Evolutionary conservation across 441 rosid genomes (phyloP).

Genomic region (Hura crepitans): DNA sequence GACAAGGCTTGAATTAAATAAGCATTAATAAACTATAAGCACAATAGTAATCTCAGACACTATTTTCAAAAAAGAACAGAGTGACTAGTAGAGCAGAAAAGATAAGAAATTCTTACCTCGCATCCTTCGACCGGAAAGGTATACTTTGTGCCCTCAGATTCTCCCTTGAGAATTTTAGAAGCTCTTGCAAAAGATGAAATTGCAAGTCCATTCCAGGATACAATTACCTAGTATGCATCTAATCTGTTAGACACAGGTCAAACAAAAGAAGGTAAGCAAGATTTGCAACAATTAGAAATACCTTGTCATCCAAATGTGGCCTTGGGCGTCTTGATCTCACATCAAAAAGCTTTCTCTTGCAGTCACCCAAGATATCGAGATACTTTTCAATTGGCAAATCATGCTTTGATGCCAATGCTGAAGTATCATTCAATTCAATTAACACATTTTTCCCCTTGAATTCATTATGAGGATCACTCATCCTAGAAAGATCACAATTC

Average conservation of each 20-base stretch:
- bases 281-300: conserved; percentile 11
- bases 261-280: conserved; percentile 21
- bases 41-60: background rate
- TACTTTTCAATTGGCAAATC: conserved; percentile 50
- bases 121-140: conserved; percentile 65
- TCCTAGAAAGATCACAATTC: conserved; percentile 81
- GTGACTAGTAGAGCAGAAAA: conserved; percentile 8
- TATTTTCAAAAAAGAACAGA: background rate
- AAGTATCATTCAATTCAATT: conserved; percentile 59
- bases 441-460: conserved; percentile 76
- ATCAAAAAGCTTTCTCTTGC: conserved; percentile 68
- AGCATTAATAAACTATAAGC: background rate
- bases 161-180: conserved; percentile 62
- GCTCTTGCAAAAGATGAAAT: conserved; percentile 89
- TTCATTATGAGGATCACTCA: conserved; percentile 84
- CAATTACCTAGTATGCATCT: conserved; percentile 57
- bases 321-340: conserved; percentile 62
- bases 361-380: conserved; percentile 67
- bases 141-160: conserved; percentile 44
- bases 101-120: conserved; percentile 46
- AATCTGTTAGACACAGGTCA: conserved; percentile 18
- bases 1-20: background rate
- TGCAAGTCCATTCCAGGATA: conserved; percentile 89
- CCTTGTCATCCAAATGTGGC: conserved; percentile 97
- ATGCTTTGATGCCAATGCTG: conserved; percentile 61